These are phyloP conservation scores for Globisporangium emineosum DNA, from an alignment of 352 stramenopile genomes.

Conservation along the genomic window DNA sequence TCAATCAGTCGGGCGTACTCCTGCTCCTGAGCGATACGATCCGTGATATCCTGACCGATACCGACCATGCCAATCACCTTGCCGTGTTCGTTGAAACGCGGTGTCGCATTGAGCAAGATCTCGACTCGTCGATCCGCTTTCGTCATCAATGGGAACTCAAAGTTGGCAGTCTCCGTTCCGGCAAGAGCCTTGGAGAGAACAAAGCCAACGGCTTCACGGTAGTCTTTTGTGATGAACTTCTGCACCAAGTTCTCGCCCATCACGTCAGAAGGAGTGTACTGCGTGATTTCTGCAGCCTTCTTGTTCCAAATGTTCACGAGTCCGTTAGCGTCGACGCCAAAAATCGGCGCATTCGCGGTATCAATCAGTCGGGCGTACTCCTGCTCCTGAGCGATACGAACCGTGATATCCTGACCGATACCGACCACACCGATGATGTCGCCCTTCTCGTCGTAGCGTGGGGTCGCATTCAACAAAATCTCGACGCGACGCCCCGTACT, in stretches of 20 bases:
- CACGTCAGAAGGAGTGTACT: slow-evolving; percentile 89
- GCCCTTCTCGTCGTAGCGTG: slow-evolving; percentile 74
- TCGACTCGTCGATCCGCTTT: slow-evolving; percentile 72
- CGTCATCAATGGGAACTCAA: slow-evolving; percentile 87
- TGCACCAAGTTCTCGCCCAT: slow-evolving; percentile 85
- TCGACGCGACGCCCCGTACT: slow-evolving; percentile 65
- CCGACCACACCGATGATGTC: slow-evolving; percentile 80
- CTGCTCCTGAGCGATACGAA: slow-evolving; percentile 83
- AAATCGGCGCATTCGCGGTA: slow-evolving; percentile 75
- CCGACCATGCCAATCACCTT: slow-evolving; percentile 81
- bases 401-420: slow-evolving; percentile 82
- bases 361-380: slow-evolving; percentile 82
- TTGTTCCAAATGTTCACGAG: slow-evolving; percentile 90
- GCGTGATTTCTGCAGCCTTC: slow-evolving; percentile 87
- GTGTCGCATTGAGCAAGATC: slow-evolving; percentile 82
- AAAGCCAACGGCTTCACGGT: slow-evolving; percentile 49
- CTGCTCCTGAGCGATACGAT: slow-evolving; percentile 89
- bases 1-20: slow-evolving; percentile 88
- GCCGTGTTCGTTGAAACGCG: slow-evolving; percentile 70
- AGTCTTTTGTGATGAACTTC: slow-evolving; percentile 86
- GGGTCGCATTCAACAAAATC: slow-evolving; percentile 80
- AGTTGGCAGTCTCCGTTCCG: slow-evolving; percentile 73
- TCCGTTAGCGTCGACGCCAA: slow-evolving; percentile 71
- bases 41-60: slow-evolving; percentile 84
- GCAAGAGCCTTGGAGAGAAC: slow-evolving; percentile 65